phyloP scores from a whole-genome alignment of 257 asterid genomes.

The Dorcoceras hygrometricum region DNA sequence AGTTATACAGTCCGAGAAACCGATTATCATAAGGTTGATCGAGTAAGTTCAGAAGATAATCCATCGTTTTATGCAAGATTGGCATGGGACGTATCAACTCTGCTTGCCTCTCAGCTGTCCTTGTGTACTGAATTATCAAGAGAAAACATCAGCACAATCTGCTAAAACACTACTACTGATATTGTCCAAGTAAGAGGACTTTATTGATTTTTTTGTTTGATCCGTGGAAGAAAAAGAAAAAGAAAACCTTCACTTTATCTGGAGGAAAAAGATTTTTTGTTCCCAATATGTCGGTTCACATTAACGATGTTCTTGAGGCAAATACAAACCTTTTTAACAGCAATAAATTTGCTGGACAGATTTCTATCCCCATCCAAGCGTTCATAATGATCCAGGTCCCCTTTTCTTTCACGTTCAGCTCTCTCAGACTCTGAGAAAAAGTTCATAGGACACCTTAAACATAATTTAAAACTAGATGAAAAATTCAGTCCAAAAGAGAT shows the following conservation, averaged over 20 bases:
- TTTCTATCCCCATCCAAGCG: constrained; percentile 96
- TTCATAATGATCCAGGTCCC: constrained; percentile 96
- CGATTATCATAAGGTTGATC: constrained; percentile 70
- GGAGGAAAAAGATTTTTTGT: neutral
- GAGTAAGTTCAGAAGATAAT: constrained; percentile 76
- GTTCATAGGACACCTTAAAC: constrained; percentile 18
- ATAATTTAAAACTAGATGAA: constrained; percentile 21
- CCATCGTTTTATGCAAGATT: constrained; percentile 77
- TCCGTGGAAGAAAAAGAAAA: too few species aligned
- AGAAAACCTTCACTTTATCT: too few species aligned
- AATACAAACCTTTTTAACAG: constrained; percentile 77
- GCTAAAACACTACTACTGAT: neutral
- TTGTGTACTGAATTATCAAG: constrained; percentile 67
- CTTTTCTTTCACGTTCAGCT: constrained; percentile 92
- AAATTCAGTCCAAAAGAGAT: constrained; percentile 12
- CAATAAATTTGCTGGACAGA: constrained; percentile 63
- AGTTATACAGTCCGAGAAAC: constrained; percentile 88
- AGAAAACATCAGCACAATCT: constrained; percentile 24
- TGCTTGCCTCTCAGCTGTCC: constrained; percentile 99
- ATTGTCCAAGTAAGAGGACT: neutral
- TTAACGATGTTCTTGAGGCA: constrained; percentile 4
- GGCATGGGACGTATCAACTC: constrained; percentile 91
- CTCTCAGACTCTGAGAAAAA: constrained; percentile 78
- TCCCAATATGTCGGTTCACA: neutral
- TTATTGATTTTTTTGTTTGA: too few species aligned